Base-by-base conservation (phyloP, 2,329 filamentous ascomycete species). In the Cladosporium sp. region DNA sequence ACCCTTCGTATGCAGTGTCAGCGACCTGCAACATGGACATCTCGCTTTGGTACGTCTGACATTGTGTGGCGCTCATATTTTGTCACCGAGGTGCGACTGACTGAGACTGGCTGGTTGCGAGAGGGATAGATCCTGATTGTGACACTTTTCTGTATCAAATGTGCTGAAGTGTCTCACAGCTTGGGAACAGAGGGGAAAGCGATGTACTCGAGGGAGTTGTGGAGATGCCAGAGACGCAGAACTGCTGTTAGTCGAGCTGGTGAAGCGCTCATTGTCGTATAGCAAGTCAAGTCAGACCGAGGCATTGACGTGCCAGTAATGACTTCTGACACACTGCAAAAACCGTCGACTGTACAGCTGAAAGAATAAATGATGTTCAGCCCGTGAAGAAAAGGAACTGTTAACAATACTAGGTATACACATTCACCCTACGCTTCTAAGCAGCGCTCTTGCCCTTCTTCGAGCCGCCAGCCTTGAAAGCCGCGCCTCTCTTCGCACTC, bases 401-500 rank as follows among this genome's bases (percentile, higher is more conserved):
- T 54, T 30, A 32, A 54, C n/a, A 54, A 32, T 32, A 11, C 51
- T 54, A 32, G 51, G 51, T 54, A 54, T 54, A 54, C 51, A 54
- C 10, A n/a, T 32, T 18, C 18, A 21, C 51, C 18, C 28, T 54
- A n/a, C 51, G 7, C 28, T 1, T 54, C 51, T 54, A 54, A 32
- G 51, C 51, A 58, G 53, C 32, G 26, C 54, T 59, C 63, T 65
- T 66, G 11, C 64, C 62, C 67, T 73, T 74, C 66, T 76, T 77
- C 68, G 78, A 79, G 14, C 74, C 75, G 23, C 72, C 75, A 61
- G 77, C 75, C 72, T 83, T 84, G 77, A 79, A 84, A n/a, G 80
- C 78, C 48, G 79, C 73, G 63, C 74, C 80, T 66, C 81, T 75
- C 68, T 76, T 79, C 65, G 76, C 78, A 54, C 81, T 79, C 64